These are phyloP conservation scores for Colletotrichum somersetense DNA, from an alignment of 2,329 filamentous ascomycete species.

Conservation along the genomic window DNA sequence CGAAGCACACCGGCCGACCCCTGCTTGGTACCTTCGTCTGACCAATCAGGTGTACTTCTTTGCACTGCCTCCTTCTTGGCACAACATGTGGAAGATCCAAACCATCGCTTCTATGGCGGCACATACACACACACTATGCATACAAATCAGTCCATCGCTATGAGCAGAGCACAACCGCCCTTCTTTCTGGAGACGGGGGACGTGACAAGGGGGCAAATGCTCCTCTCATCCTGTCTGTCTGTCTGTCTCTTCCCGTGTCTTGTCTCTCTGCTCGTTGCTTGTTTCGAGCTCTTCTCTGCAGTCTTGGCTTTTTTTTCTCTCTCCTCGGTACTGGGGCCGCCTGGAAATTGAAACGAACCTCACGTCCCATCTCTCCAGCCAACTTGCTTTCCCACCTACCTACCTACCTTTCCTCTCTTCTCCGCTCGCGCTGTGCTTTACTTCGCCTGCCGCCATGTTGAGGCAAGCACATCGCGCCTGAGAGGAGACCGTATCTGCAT, in stretches of 20 bases:
- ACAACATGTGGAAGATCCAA: conserved; percentile 41
- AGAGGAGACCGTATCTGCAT: conserved; percentile 13
- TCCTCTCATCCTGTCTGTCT: conserved; percentile 11
- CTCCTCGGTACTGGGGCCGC: not conserved
- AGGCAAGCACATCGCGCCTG: not conserved
- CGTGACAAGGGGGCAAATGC: conserved; percentile 19
- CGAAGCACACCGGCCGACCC: conserved; percentile 19
- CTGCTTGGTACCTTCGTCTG: conserved; percentile 4
- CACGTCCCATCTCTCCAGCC: conserved; percentile 22
- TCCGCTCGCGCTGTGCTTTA: not conserved
- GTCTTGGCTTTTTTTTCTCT: conserved; percentile 3
- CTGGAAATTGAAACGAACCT: conserved; percentile 18
- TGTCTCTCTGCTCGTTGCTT: conserved; percentile 4
- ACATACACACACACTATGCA: not conserved
- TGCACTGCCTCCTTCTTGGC: conserved; percentile 43
- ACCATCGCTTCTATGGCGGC: conserved; percentile 24
- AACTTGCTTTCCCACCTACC: conserved; percentile 6
- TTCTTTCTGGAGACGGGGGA: conserved; percentile 7
- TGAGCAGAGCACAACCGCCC: conserved; percentile 22
- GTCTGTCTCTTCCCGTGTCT: not conserved
- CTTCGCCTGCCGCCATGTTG: conserved; percentile 14
- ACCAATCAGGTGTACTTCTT: conserved; percentile 41
- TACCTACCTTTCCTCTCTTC: conserved; percentile 12
- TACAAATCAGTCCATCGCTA: not conserved
- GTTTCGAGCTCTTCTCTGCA: conserved; percentile 2